These are phyloP conservation scores for Pseudevernia furfuracea DNA, from an alignment of 495 filamentous ascomycete genomes.

Conservation along the genomic window DNA sequence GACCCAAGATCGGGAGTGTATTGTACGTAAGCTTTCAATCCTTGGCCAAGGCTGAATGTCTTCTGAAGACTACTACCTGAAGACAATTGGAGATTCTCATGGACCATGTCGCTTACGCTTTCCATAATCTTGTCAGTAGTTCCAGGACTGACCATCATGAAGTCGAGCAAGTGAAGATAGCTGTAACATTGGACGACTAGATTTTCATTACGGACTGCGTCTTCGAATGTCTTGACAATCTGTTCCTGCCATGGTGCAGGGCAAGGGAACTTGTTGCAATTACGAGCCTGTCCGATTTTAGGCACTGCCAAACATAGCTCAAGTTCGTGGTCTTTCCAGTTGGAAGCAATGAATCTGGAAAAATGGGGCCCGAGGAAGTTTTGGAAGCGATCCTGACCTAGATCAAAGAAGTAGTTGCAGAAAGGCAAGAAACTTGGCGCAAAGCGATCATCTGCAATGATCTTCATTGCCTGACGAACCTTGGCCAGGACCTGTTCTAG, in stretches of 20 bases:
- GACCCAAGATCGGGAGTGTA: conserved; percentile 29
- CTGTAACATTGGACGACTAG: conserved; percentile 36
- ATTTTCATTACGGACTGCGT: conserved; percentile 23
- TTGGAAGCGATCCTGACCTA: conserved; percentile 68
- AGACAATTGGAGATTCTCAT: conserved; percentile 8
- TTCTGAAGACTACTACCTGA: conserved; percentile 1
- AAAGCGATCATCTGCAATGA: conserved; percentile 54
- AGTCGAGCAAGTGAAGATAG: conserved; percentile 36
- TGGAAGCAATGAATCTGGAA: conserved; percentile 64
- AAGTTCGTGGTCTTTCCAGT: conserved; percentile 62
- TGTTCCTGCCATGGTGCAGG: conserved; percentile 63
- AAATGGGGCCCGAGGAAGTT: conserved; percentile 71
- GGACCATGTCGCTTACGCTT: conserved; percentile 11
- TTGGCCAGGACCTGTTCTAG: conserved; percentile 70
- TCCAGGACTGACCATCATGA: conserved; percentile 29
- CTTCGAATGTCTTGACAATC: conserved; percentile 57
- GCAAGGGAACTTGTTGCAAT: conserved; percentile 50
- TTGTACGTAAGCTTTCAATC: conserved; percentile 43
- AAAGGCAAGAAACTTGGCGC: conserved; percentile 70
- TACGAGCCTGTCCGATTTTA: conserved; percentile 52
- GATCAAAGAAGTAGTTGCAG: conserved; percentile 66
- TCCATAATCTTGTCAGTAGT: conserved; percentile 14
- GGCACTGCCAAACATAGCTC: conserved; percentile 64
- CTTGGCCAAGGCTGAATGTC: conserved; percentile 35
- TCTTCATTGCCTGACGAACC: conserved; percentile 52